These are phyloP conservation scores for Penicillium janthinellum DNA, from an alignment of 2,329 filamentous ascomycete species.

Conservation along the genomic window DNA sequence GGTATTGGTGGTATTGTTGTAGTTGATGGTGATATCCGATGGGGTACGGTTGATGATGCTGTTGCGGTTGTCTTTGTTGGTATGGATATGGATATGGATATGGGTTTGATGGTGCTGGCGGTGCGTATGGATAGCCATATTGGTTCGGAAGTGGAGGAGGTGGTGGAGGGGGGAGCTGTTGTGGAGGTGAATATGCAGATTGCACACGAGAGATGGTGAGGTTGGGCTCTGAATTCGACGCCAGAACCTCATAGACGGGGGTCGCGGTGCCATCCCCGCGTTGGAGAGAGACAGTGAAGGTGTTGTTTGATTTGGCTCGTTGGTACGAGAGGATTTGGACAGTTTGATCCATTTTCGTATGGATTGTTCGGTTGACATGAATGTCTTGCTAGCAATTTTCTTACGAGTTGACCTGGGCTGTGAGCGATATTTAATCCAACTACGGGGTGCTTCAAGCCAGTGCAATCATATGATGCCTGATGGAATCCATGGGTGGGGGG, in stretches of 20 bases:
- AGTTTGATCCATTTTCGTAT: not conserved
- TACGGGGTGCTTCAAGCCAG: not conserved
- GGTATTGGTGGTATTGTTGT: not conserved
- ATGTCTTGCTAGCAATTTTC: not conserved
- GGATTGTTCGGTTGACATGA: too few relatives aligned
- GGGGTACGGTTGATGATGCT: not conserved
- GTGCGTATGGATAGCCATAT: not conserved
- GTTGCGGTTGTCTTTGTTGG: not conserved
- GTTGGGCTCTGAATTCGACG: not conserved
- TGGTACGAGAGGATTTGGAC: not conserved
- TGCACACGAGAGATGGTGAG: not conserved
- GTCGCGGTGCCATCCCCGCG: not conserved
- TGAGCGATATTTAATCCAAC: not conserved
- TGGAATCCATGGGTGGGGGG: not conserved
- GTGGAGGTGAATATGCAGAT: not conserved
- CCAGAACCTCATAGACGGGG: not conserved
- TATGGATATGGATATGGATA: not conserved
- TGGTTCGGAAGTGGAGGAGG: not conserved
- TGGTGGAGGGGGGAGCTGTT: not conserved
- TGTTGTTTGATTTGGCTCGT: not conserved
- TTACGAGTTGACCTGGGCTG: not conserved
- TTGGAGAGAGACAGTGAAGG: not conserved
- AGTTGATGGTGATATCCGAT: not conserved
- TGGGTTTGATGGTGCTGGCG: not conserved
- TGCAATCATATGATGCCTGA: not conserved